Percentiles rank a stretch among this genome's conserved stretches.
Conservation (phyloP, 73 alveolate species). For the Blepharisma japonicum region DNA sequence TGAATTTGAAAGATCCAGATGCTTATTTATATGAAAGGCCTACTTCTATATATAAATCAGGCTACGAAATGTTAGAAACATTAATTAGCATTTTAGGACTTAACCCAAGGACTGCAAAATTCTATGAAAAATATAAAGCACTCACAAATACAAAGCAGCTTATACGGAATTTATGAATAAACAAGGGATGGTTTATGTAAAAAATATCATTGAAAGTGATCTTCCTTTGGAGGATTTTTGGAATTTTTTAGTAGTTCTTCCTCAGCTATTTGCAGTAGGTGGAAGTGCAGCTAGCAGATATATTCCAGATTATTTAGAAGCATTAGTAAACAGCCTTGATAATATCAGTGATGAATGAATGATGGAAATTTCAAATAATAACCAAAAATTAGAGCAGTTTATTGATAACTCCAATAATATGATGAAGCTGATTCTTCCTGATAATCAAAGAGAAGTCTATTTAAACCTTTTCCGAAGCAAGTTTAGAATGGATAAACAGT, state of each 20-base stretch:
- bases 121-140: slow-evolving; percentile 11
- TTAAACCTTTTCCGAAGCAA: too few species aligned
- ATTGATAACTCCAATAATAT: too few species aligned
- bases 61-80: neutral
- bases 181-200: slow-evolving; percentile 14
- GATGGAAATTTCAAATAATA: too few species aligned
- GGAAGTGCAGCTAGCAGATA: neutral
- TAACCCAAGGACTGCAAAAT: neutral
- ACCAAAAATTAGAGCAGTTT: too few species aligned
- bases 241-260: slow-evolving; percentile 5
- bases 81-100: slow-evolving; percentile 9
- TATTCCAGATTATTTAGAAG: neutral
- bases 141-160: neutral
- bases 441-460: too few species aligned
- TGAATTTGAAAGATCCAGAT: neutral
- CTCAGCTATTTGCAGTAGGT: neutral
- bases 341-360: too few species aligned
- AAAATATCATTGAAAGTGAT: neutral
- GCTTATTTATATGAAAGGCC: neutral
- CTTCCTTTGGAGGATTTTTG: neutral
- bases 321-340: too few species aligned
- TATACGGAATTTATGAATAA: neutral
- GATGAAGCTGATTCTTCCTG: too few species aligned
- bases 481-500: too few species aligned
- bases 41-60: neutral